phyloP scores from a whole-genome alignment of 164 flowering plant species.

The Chimonanthus praecox region DNA sequence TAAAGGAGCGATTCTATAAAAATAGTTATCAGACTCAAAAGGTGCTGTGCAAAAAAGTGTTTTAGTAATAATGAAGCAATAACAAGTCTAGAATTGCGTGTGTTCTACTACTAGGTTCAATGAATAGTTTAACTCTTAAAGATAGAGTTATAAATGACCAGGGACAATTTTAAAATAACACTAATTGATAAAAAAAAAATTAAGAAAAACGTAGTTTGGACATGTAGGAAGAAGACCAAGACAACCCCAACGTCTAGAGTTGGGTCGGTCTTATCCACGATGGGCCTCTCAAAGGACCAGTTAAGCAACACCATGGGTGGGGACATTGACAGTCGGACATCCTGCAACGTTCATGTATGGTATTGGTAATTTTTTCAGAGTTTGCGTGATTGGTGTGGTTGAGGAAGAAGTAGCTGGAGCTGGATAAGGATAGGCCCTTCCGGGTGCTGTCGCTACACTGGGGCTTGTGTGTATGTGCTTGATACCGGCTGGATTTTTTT shows the following conservation, averaged over 20 bases:
- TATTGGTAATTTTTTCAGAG: slow-evolving; percentile 56
- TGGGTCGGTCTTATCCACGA: slow-evolving; percentile 40
- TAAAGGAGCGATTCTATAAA: too few species aligned
- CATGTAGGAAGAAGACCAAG: too few species aligned
- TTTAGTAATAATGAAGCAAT: too few species aligned
- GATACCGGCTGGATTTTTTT: slow-evolving; percentile 48
- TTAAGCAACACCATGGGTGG: slow-evolving; percentile 65
- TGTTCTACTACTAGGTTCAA: too few species aligned
- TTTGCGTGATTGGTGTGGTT: slow-evolving; percentile 54
- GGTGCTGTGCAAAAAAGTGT: too few species aligned
- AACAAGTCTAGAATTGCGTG: too few species aligned
- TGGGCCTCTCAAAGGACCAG: slow-evolving; percentile 62
- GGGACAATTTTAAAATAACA: too few species aligned
- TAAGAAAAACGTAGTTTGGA: too few species aligned
- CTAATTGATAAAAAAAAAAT: too few species aligned
- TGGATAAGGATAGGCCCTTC: slow-evolving; percentile 35
- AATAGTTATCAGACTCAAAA: too few species aligned
- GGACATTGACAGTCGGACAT: slow-evolving; percentile 38
- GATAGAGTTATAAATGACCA: too few species aligned
- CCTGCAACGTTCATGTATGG: slow-evolving; percentile 57
- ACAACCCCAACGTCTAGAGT: slow-evolving; percentile 39
- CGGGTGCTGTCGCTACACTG: slow-evolving; percentile 30
- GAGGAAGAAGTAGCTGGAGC: slow-evolving; percentile 31
- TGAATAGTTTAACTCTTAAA: too few species aligned
- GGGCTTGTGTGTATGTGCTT: slow-evolving; percentile 43